Conservation (phyloP, 306 rosid genomes). For the cucumber (Cucumis sativus) region DNA sequence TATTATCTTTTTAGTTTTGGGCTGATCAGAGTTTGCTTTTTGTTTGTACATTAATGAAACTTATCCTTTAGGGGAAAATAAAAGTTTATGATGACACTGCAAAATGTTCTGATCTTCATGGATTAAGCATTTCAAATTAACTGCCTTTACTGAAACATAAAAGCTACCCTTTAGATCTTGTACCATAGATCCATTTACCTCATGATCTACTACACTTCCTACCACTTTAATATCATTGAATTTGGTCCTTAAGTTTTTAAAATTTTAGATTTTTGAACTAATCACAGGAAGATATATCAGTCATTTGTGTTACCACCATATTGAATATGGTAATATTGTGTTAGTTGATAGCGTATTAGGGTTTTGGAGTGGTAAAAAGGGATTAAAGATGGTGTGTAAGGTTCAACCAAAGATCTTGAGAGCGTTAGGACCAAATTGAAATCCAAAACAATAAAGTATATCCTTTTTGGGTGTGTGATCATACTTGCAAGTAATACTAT, state of each 20-base stretch:
- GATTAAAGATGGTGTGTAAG: background rate
- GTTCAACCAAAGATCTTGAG: background rate
- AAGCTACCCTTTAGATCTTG: background rate
- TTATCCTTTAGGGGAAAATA: background rate
- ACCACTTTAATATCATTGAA: background rate
- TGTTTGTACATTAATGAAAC: slow-evolving; percentile 1
- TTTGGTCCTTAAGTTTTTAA: background rate
- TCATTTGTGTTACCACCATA: background rate
- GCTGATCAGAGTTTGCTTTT: slow-evolving; percentile 1
- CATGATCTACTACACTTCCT: background rate
- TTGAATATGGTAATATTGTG: background rate
- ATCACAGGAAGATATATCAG: no score
- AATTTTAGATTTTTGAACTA: no score
- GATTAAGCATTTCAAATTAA: background rate
- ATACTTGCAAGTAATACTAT: no score
- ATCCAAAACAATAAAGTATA: no score
- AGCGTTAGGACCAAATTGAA: background rate
- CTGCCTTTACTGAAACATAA: background rate
- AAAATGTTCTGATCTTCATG: background rate
- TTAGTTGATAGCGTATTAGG: background rate
- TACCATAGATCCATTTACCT: background rate
- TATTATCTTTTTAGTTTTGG: background rate
- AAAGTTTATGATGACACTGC: background rate
- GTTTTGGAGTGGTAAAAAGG: background rate
- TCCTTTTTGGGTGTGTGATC: no score